Conservation (phyloP, 306 rosid species). For the Casuarina cunninghamiana region DNA sequence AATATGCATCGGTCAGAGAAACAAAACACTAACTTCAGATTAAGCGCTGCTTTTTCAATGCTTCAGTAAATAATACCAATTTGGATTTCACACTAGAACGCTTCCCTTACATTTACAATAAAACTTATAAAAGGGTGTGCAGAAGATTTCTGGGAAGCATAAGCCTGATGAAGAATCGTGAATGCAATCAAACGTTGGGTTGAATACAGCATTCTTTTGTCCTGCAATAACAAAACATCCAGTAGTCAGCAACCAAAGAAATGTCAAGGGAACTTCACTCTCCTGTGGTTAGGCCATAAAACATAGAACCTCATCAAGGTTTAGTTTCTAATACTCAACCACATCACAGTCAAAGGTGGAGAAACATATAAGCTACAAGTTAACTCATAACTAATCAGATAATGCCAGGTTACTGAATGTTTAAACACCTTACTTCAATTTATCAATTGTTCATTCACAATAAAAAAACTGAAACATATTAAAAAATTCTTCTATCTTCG, state of each 20-base stretch:
- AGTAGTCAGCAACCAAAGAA: neutral
- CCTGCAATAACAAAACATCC: conserved; percentile 29
- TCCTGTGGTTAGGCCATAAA: neutral
- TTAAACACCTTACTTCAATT: neutral
- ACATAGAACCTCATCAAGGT: neutral
- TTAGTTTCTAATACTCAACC: neutral
- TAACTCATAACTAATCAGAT: neutral
- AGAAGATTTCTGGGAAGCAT: conserved; percentile 68
- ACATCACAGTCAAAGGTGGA: neutral
- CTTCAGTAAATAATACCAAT: neutral
- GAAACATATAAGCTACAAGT: neutral
- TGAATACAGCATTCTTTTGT: conserved; percentile 45
- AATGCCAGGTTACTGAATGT: neutral
- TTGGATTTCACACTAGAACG: neutral
- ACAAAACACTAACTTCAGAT: conserved; percentile 3
- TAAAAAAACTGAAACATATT: neutral
- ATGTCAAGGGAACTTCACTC: neutral
- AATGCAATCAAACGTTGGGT: conserved; percentile 71
- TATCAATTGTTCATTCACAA: neutral
- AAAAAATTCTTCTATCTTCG: neutral
- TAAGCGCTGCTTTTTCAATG: neutral
- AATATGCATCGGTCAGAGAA: neutral
- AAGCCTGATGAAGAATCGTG: conserved; percentile 67
- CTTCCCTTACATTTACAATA: conserved; percentile 59
- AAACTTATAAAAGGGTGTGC: conserved; percentile 74